Percentiles rank a stretch among this genome's conserved stretches.
Evolutionary conservation across 192 early-diverging fungal species (phyloP).

Genomic region (Podila clonocystis): DNA sequence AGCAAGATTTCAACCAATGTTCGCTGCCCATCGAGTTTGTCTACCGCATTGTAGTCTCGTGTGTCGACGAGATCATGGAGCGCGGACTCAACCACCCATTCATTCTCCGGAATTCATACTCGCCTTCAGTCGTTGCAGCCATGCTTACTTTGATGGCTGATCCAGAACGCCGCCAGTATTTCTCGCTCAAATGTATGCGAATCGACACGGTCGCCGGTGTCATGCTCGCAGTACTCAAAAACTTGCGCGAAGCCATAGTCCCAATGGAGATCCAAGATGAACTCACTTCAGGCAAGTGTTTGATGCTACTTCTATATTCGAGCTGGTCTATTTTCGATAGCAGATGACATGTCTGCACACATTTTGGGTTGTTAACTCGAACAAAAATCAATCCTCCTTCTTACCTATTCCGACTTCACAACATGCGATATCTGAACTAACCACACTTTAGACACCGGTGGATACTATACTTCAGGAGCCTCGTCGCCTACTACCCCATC

Average conservation of each 20-base stretch:
- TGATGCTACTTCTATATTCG: not conserved
- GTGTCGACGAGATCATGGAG: conserved; percentile 48
- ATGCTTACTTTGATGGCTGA: conserved; percentile 43
- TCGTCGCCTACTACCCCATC: conserved; percentile 20
- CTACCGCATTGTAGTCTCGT: conserved; percentile 35
- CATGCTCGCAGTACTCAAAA: conserved; percentile 44
- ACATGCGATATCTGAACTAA: too few relatives aligned
- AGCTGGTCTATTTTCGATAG: not conserved
- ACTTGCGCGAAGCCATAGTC: conserved; percentile 39
- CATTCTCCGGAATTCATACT: conserved; percentile 44
- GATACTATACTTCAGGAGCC: conserved; percentile 1
- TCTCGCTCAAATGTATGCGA: conserved; percentile 41
- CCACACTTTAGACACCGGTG: not conserved
- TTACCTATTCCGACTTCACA: too few relatives aligned
- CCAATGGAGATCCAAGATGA: conserved; percentile 49
- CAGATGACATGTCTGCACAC: not conserved
- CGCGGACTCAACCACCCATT: conserved; percentile 46
- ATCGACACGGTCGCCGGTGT: conserved; percentile 49
- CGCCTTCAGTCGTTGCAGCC: conserved; percentile 30
- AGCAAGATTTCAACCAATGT: conserved; percentile 49
- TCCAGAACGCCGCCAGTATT: conserved; percentile 39
- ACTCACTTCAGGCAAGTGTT: conserved; percentile 27
- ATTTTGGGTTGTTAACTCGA: not conserved
- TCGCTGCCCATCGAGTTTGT: conserved; percentile 50
- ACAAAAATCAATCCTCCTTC: not conserved